These are phyloP conservation scores for Gypsophila paniculata DNA, from an alignment of 179 eudicot genomes.

Conservation along the genomic window DNA sequence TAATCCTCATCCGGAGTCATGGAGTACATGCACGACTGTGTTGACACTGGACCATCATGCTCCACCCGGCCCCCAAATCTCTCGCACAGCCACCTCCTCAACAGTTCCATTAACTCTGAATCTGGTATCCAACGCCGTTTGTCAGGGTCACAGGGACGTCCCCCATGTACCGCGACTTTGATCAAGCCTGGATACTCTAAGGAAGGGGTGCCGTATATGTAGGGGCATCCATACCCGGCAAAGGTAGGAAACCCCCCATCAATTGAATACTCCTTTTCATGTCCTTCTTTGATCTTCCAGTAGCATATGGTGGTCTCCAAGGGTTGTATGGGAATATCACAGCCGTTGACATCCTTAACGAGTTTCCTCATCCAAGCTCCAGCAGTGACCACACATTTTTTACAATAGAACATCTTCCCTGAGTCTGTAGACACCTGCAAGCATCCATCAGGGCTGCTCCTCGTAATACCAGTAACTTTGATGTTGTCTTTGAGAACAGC, in stretches of 20 bases:
- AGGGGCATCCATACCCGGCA: slow-evolving; percentile 63
- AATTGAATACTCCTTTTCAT: slow-evolving; percentile 44
- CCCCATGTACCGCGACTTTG: slow-evolving; percentile 62
- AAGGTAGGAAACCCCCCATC: slow-evolving; percentile 60
- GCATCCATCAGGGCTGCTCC: slow-evolving; percentile 15
- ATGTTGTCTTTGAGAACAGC: slow-evolving; percentile 53
- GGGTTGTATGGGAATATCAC: slow-evolving; percentile 49
- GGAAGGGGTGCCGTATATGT: slow-evolving; percentile 73
- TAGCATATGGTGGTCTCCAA: slow-evolving; percentile 60
- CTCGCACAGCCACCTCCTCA: slow-evolving; percentile 49
- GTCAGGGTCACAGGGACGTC: slow-evolving; percentile 57
- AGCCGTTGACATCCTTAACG: slow-evolving; percentile 27
- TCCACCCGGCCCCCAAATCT: slow-evolving; percentile 50
- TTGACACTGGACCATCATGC: slow-evolving; percentile 39
- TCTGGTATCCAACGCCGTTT: slow-evolving; percentile 46
- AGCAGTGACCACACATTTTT: slow-evolving; percentile 63
- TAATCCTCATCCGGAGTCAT: slow-evolving; percentile 86
- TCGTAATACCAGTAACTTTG: slow-evolving; percentile 37
- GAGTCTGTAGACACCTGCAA: slow-evolving; percentile 31
- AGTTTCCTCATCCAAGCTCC: slow-evolving; percentile 68
- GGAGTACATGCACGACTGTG: slow-evolving; percentile 75
- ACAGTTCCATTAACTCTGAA: slow-evolving; percentile 15
- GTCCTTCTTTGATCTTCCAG: slow-evolving; percentile 59
- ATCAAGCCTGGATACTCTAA: slow-evolving; percentile 72
- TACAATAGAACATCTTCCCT: slow-evolving; percentile 38